Base-by-base conservation (phyloP, 805 yeast species). In the Saccharomycopsis vini region DNA sequence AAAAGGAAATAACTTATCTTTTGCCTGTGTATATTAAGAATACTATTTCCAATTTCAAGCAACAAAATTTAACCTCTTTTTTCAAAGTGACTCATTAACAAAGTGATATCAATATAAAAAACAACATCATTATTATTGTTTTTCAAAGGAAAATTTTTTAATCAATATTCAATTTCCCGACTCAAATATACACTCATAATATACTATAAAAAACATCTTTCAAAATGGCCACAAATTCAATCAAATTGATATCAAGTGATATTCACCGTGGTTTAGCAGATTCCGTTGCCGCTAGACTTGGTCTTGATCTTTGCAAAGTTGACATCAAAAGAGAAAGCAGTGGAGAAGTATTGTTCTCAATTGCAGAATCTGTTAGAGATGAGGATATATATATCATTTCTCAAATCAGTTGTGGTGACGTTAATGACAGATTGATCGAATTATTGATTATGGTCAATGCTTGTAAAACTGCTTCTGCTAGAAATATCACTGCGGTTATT, bases 401-500 rank as follows among this genome's bases (percentile, higher is more conserved):
- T 61, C 92, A 83, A 60, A 79, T 81, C 31, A 89, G 89, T 3
- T 79, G 84, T 20, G 77, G 75, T 16, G 69, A 68, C 46, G 73
- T 92, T 47, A 90, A 90, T 61, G 95, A 89, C 61, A 73, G 79
- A 51, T 70, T 90, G 41, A 76, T 90, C 80, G 98, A 92, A 60
- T 67, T 90, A 37, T 70, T 92, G 48, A 79, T 90, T 48, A 79
- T 90, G 79, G 79, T 90, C 52, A 88, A 87, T 62, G 97, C 97
- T 13, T 88, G 97, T 65, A 82, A 81, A 56, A 79, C 89, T n/a
- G 97, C 97, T 2, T 85, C 95, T 28, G 97, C 96, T 1, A 74
- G 97, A 58, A 72, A 90, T 50, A 83, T 90, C 58, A 89, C 97
- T 1, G 96, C 95, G 0, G 95, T 90, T 44, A 77, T 92, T 49